phyloP scores from a whole-genome alignment of 371 early-diverging fungal genomes.

The Funneliformis caledonium region DNA sequence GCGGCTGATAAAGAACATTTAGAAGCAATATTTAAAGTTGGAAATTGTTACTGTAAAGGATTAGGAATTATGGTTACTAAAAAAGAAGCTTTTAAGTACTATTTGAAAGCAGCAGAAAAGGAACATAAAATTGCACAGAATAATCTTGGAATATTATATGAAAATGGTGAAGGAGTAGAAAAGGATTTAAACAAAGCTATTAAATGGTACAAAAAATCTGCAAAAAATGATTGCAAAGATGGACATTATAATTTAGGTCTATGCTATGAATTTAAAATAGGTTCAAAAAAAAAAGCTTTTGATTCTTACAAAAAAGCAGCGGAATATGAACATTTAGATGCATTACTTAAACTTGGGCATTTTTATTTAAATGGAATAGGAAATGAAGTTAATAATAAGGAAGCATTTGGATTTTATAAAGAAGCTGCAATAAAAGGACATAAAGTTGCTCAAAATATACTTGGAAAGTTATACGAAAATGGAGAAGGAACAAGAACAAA shows the following conservation, averaged over 20 bases:
- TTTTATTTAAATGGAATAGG: background rate
- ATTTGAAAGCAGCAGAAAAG: slow-evolving; percentile 43
- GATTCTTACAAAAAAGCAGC: slow-evolving; percentile 76
- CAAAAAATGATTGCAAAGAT: slow-evolving; percentile 69
- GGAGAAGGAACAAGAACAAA: background rate
- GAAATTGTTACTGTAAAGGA: background rate
- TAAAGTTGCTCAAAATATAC: background rate
- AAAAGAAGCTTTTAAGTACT: background rate
- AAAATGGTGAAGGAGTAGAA: slow-evolving; percentile 48
- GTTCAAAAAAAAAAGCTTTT: slow-evolving; percentile 57
- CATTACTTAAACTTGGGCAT: slow-evolving; percentile 41
- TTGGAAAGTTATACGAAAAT: background rate
- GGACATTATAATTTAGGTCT: slow-evolving; percentile 79
- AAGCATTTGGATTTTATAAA: background rate
- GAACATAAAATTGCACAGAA: slow-evolving; percentile 62
- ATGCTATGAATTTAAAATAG: slow-evolving; percentile 61
- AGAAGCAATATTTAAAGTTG: background rate
- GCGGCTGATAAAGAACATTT: too few species aligned
- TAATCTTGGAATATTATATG: slow-evolving; percentile 46
- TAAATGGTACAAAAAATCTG: slow-evolving; percentile 74
- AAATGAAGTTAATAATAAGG: background rate
- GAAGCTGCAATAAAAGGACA: slow-evolving; percentile 1
- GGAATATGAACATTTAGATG: slow-evolving; percentile 69
- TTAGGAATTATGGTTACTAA: too few species aligned
- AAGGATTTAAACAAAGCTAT: slow-evolving; percentile 59